Conservation (phyloP, 225 moss, liverwort and hornwort genomes). For the Takakia lepidozioides region DNA sequence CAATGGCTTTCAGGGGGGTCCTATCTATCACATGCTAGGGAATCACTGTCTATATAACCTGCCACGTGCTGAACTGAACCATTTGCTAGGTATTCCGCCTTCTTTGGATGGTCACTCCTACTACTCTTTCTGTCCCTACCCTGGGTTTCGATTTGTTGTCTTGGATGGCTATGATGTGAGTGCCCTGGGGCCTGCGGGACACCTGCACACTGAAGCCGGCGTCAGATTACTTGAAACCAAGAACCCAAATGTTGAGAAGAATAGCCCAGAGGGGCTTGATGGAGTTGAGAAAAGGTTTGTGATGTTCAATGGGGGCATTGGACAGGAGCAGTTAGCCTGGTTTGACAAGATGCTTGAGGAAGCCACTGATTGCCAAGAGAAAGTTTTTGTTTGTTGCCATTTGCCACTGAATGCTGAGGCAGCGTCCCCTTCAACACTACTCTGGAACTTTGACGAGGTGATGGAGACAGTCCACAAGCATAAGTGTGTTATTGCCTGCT, state of each 20-base stretch:
- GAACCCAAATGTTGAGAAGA: constrained; percentile 79
- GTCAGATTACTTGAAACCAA: constrained; percentile 30
- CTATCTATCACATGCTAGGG: constrained; percentile 78
- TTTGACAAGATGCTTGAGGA: constrained; percentile 38
- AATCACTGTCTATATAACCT: constrained; percentile 98
- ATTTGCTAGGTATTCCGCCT: constrained; percentile 44
- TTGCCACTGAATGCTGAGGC: constrained; percentile 65
- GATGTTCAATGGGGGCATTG: constrained; percentile 76
- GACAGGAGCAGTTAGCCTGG: constrained; percentile 67
- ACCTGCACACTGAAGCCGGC: constrained; percentile 61
- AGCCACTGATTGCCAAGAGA: constrained; percentile 37
- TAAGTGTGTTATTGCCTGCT: constrained; percentile 72
- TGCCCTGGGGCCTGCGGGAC: constrained; percentile 58
- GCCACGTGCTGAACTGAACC: constrained; percentile 59
- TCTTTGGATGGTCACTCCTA: constrained; percentile 46
- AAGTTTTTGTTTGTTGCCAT: constrained; percentile 78
- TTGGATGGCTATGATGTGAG: constrained; percentile 93
- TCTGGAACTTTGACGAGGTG: constrained; percentile 85
- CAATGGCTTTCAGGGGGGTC: constrained; percentile 32
- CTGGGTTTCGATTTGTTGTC: constrained; percentile 56
- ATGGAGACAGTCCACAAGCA: constrained; percentile 58
- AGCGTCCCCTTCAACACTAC: constrained; percentile 36
- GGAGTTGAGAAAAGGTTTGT: constrained; percentile 72
- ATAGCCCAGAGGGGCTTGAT: constrained; percentile 61
- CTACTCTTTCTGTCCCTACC: constrained; percentile 57